A percentile compares a stretch with the other conserved stretches of the same genome.
Evolutionary conservation across 768 basidiomycete species (phyloP).

Genomic region (Pleurotus salmoneostramineus): DNA sequence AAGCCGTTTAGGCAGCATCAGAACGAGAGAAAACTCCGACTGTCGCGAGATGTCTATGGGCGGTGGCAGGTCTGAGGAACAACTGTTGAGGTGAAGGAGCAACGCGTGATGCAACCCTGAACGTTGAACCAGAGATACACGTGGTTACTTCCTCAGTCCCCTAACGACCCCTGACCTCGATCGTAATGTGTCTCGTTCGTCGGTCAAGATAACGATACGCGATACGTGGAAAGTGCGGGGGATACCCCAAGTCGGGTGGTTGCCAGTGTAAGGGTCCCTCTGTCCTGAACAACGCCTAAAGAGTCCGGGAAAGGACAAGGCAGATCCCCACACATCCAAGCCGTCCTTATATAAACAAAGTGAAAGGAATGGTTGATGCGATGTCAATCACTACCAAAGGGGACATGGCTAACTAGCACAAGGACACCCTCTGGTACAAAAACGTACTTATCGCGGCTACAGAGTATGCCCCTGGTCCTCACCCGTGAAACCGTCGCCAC

Average conservation of each 20-base stretch:
- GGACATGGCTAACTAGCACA: neutral
- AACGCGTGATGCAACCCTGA: neutral
- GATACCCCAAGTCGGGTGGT: neutral
- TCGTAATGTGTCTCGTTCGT: neutral
- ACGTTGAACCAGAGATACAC: neutral
- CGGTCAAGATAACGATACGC: constrained; percentile 2
- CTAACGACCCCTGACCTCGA: neutral
- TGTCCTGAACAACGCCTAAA: neutral
- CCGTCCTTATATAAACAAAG: neutral
- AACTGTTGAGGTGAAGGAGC: neutral
- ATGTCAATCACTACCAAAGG: neutral
- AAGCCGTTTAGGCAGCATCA: neutral
- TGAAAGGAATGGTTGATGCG: neutral
- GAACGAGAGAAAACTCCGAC: neutral
- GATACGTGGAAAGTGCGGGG: neutral
- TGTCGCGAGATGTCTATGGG: neutral
- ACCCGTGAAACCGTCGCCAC: neutral
- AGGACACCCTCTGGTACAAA: neutral
- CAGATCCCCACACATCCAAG: neutral
- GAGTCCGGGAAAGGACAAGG: neutral
- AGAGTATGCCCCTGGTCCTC: neutral
- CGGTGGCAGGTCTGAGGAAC: neutral
- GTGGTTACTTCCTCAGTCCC: neutral
- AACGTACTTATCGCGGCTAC: neutral
- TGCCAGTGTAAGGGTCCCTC: neutral